These are phyloP conservation scores for Aspergillus olivimuriae DNA, from an alignment of 495 filamentous ascomycete genomes.

Conservation along the genomic window DNA sequence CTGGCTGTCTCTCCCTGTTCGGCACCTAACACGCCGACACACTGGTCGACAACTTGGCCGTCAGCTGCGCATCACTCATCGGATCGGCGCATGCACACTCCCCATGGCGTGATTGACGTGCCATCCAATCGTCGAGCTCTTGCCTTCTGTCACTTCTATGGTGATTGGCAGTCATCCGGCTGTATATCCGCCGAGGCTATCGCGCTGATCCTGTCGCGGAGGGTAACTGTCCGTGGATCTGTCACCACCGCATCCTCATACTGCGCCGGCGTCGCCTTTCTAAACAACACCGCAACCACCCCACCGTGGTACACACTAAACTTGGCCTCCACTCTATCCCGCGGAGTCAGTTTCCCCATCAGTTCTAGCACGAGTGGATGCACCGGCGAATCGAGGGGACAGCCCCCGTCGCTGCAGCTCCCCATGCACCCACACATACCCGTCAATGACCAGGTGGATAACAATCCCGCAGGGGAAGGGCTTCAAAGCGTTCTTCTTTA, in stretches of 20 bases:
- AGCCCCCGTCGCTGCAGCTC: constrained; percentile 24
- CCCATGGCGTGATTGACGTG: constrained; percentile 45
- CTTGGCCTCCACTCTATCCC: constrained; percentile 46
- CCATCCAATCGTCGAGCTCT: constrained; percentile 28
- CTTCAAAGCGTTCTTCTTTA: constrained; percentile 48
- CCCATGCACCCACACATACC: constrained; percentile 35
- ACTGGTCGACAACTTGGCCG: constrained; percentile 43
- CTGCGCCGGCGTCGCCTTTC: constrained; percentile 42
- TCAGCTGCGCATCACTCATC: constrained; percentile 37
- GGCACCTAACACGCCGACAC: neutral
- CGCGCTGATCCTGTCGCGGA: constrained; percentile 38
- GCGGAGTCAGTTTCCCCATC: constrained; percentile 43
- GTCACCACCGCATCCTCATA: constrained; percentile 41
- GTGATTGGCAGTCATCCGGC: constrained; percentile 25
- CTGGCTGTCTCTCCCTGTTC: neutral
- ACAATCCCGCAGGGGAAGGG: constrained; percentile 53
- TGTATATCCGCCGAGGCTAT: constrained; percentile 29
- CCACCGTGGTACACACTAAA: constrained; percentile 50
- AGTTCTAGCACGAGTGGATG: constrained; percentile 49
- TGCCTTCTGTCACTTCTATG: constrained; percentile 15
- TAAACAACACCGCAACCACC: constrained; percentile 43
- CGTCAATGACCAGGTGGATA: constrained; percentile 50
- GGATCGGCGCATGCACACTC: constrained; percentile 44
- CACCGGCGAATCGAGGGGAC: constrained; percentile 26
- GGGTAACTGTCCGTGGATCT: constrained; percentile 25